phyloP scores from a whole-genome alignment of 1,284 basidiomycete genomes.

The Farysia itapuensis region DNA sequence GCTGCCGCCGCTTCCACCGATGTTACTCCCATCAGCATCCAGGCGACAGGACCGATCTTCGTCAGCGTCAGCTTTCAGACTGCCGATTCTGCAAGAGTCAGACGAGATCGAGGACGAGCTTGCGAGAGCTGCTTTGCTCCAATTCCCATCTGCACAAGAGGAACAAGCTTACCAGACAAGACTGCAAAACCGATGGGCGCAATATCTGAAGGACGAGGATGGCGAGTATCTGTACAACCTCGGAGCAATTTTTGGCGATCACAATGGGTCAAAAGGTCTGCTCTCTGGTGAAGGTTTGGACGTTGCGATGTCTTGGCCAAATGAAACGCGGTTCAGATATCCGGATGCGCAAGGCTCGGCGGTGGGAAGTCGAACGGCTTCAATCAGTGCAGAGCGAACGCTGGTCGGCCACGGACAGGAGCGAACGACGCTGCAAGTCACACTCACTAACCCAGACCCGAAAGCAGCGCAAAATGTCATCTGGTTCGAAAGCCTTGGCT shows the following conservation, averaged over 20 bases:
- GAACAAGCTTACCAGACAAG: slow-evolving; percentile 10
- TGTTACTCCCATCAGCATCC: not conserved
- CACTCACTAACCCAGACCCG: slow-evolving; percentile 69
- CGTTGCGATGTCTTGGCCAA: slow-evolving; percentile 60
- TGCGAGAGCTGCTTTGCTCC: slow-evolving; percentile 11
- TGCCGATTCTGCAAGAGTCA: slow-evolving; percentile 7
- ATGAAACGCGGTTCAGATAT: slow-evolving; percentile 61
- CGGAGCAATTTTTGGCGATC: too few relatives aligned
- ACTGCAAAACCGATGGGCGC: slow-evolving; percentile 9
- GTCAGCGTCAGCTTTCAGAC: too few relatives aligned
- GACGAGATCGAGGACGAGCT: slow-evolving; percentile 26
- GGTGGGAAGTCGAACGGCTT: not conserved
- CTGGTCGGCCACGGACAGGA: slow-evolving; percentile 76
- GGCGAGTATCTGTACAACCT: slow-evolving; percentile 27
- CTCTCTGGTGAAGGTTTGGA: slow-evolving; percentile 18
- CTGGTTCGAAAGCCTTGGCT: slow-evolving; percentile 90
- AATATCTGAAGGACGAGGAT: slow-evolving; percentile 5
- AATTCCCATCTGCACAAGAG: slow-evolving; percentile 14
- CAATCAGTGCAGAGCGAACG: slow-evolving; percentile 66
- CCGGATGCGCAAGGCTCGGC: slow-evolving; percentile 50
- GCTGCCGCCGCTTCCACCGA: slow-evolving; percentile 6
- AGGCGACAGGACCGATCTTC: not conserved
- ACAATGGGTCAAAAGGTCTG: too few relatives aligned
- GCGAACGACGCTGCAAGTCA: slow-evolving; percentile 72
- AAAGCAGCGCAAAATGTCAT: slow-evolving; percentile 65